Percentiles rank a stretch among this genome's conserved stretches.
phyloP scores from a whole-genome alignment of 1,139 yeast genomes.

The Chernovozyma sophiae-reginae region DNA sequence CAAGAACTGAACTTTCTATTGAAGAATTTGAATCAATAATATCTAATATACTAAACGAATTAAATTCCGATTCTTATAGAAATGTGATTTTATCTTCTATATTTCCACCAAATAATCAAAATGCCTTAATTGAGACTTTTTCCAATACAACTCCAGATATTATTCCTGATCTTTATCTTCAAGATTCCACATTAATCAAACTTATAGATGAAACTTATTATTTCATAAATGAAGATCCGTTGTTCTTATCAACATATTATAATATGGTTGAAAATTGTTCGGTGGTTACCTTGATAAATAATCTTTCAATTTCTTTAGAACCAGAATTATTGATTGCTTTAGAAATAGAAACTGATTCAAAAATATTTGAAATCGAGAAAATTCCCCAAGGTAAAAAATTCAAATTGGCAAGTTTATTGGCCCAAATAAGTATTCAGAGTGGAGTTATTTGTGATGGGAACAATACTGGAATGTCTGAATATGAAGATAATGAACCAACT shows the following conservation, averaged over 20 bases:
- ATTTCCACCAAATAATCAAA: slow-evolving; percentile 36
- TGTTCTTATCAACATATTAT: slow-evolving; percentile 27
- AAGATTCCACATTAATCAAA: slow-evolving; percentile 40
- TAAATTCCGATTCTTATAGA: slow-evolving; percentile 15
- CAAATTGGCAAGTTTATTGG: slow-evolving; percentile 67
- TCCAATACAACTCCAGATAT: slow-evolving; percentile 44
- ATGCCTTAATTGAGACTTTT: slow-evolving; percentile 41
- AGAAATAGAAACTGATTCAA: slow-evolving; percentile 8
- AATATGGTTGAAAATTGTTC: slow-evolving; percentile 26
- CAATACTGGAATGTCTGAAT: slow-evolving; percentile 23
- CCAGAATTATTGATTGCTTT: slow-evolving; percentile 13
- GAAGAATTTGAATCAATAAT: slow-evolving; percentile 47
- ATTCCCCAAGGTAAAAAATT: slow-evolving; percentile 21
- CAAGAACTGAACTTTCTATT: slow-evolving; percentile 65
- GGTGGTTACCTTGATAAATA: slow-evolving; percentile 24
- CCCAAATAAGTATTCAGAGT: slow-evolving; percentile 65
- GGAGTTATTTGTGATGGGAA: slow-evolving; percentile 47
- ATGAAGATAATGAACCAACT: slow-evolving; percentile 39
- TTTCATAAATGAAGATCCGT: slow-evolving; percentile 27
- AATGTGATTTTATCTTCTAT: slow-evolving; percentile 25
- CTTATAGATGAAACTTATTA: slow-evolving; percentile 43
- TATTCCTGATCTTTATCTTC: slow-evolving; percentile 33
- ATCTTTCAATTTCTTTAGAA: slow-evolving; percentile 22
- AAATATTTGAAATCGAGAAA: slow-evolving; percentile 17
- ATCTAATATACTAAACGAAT: slow-evolving; percentile 16